A percentile compares a stretch with the other conserved stretches of the same genome.
phyloP scores from a whole-genome alignment of 1,139 yeast species.

The Insectozyma bohioensis region DNA sequence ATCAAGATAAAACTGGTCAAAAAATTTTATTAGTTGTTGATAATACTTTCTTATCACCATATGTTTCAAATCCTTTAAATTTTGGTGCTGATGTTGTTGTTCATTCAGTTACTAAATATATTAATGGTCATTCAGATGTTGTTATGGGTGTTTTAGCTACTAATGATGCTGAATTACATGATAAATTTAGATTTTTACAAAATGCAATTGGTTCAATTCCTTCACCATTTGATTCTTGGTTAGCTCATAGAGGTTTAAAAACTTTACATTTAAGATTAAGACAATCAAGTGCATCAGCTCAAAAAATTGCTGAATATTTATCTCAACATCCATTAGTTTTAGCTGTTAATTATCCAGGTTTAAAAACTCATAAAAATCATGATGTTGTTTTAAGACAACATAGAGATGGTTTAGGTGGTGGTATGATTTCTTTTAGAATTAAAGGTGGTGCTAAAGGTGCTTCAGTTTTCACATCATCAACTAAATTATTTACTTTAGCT shows the following conservation, averaged over 20 bases:
- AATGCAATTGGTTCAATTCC: slow-evolving; percentile 90
- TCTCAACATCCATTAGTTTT: slow-evolving; percentile 50
- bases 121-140: slow-evolving; percentile 91
- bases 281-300: slow-evolving; percentile 68
- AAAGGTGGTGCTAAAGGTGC: slow-evolving; percentile 82
- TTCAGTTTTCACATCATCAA: slow-evolving; percentile 66
- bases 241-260: slow-evolving; percentile 90
- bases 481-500: slow-evolving; percentile 80
- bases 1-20: slow-evolving; percentile 47
- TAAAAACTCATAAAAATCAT: slow-evolving; percentile 63
- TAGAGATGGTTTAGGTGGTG: slow-evolving; percentile 86
- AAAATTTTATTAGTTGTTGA: slow-evolving; percentile 74
- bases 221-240: slow-evolving; percentile 89
- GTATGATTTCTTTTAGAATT: slow-evolving; percentile 87
- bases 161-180: slow-evolving; percentile 60
- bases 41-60: slow-evolving; percentile 93
- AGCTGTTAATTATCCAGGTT: slow-evolving; percentile 82
- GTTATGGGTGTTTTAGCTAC: slow-evolving; percentile 85
- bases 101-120: slow-evolving; percentile 88
- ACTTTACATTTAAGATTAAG: slow-evolving; percentile 80
- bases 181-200: slow-evolving; percentile 71
- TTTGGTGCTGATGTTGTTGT: slow-evolving; percentile 87
- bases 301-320: slow-evolving; percentile 69
- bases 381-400: slow-evolving; percentile 71
- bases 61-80: slow-evolving; percentile 78